These are phyloP conservation scores for Tetrastigma voinierianum DNA, from an alignment of 164 flowering plant species.

Conservation along the genomic window DNA sequence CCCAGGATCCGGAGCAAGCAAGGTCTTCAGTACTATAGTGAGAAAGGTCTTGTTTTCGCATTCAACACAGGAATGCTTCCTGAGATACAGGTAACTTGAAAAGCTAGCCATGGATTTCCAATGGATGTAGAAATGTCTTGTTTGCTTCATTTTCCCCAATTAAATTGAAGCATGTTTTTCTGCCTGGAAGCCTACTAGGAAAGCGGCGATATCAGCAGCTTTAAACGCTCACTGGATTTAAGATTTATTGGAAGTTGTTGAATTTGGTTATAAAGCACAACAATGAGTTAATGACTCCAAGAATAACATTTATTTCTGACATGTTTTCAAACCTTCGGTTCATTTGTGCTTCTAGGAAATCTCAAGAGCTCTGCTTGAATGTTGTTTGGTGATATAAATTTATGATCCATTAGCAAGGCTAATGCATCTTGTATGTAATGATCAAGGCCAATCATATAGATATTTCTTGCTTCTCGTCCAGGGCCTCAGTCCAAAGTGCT, in stretches of 20 bases:
- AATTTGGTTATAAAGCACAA: not conserved
- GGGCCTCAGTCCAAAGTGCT: no score
- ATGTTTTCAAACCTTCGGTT: not conserved
- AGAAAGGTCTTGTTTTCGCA: slow-evolving; percentile 85
- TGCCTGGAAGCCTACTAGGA: no score
- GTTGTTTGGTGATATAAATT: no score
- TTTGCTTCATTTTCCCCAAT: not conserved
- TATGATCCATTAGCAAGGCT: no score
- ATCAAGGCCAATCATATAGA: no score
- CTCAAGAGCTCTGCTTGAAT: no score
- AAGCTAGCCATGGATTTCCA: not conserved
- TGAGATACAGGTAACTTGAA: slow-evolving; percentile 76
- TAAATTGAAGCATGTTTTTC: not conserved
- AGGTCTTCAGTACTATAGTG: slow-evolving; percentile 68
- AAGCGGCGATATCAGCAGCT: not conserved
- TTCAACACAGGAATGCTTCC: slow-evolving; percentile 99
- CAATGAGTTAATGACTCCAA: not conserved
- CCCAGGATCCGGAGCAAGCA: slow-evolving; percentile 51
- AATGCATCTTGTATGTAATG: no score
- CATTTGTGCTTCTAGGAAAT: no score
- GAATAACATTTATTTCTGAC: not conserved
- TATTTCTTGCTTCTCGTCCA: no score
- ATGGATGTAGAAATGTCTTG: not conserved
- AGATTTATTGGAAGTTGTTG: not conserved
- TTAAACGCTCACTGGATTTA: not conserved